Conservation (phyloP, 2,329 filamentous ascomycete species). For the Epicoccum sorghinum region DNA sequence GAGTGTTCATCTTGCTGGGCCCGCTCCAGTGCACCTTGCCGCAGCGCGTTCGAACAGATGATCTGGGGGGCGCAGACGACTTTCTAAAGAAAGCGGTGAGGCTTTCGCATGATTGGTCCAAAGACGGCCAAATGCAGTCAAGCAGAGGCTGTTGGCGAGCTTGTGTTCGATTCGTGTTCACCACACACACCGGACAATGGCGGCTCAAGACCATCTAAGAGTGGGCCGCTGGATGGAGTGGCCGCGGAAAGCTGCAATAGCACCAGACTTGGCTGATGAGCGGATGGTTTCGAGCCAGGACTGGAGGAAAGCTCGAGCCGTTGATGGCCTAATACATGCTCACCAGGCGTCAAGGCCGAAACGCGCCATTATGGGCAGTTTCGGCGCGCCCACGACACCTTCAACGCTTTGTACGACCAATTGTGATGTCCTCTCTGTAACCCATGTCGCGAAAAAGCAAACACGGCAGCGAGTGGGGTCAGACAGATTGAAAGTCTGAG, state of each 20-base stretch:
- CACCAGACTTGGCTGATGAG: constrained; percentile 37
- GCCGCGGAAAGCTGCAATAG: constrained; percentile 17
- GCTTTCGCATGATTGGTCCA: constrained; percentile 23
- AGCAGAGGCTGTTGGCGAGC: constrained; percentile 3
- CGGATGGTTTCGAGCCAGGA: constrained; percentile 24
- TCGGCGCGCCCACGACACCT: constrained; percentile 12
- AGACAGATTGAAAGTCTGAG: neutral
- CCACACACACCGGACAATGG: constrained; percentile 16
- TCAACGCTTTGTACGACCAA: constrained; percentile 13
- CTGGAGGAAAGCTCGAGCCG: constrained; percentile 17
- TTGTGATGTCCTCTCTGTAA: neutral
- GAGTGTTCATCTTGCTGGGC: constrained; percentile 32
- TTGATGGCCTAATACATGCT: constrained; percentile 15
- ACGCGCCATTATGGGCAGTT: constrained; percentile 16
- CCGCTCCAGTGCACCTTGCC: constrained; percentile 31
- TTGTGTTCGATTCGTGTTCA: constrained; percentile 16
- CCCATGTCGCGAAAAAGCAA: neutral
- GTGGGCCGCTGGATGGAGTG: constrained; percentile 13
- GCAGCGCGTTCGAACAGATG: constrained; percentile 25
- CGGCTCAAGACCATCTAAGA: constrained; percentile 7
- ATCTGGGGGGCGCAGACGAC: constrained; percentile 35
- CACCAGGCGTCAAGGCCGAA: constrained; percentile 19
- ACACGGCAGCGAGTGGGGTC: neutral
- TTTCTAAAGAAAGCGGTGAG: constrained; percentile 43
- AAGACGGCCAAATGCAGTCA: constrained; percentile 9